phyloP scores from a whole-genome alignment of 345 rosid species.

The Arabidopsis thaliana region DNA sequence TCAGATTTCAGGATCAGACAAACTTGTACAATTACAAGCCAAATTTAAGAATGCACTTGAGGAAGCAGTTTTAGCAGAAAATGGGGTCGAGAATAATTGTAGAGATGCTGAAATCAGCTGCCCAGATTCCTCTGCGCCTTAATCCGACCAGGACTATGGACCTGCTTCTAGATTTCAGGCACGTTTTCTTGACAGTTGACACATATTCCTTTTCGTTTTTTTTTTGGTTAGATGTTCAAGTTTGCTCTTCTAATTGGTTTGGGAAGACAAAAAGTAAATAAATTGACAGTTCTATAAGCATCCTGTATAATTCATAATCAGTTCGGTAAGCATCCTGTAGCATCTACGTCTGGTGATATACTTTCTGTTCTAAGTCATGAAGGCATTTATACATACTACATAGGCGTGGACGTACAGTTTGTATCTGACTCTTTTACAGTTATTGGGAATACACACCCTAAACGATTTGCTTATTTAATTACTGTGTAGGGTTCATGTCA shows the following conservation, averaged over 20 bases:
- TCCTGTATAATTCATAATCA: conserved; percentile 6
- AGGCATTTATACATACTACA: no score
- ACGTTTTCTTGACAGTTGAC: conserved; percentile 39
- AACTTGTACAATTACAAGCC: conserved; percentile 76
- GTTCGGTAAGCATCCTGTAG: no score
- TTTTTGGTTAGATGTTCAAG: conserved; percentile 10
- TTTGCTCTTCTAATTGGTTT: conserved; percentile 8
- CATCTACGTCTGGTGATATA: no score
- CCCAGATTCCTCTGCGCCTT: conserved; percentile 51
- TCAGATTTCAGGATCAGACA: conserved; percentile 82
- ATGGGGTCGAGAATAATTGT: conserved; percentile 52
- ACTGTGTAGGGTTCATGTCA: conserved; percentile 54
- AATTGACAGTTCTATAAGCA: conserved; percentile 10
- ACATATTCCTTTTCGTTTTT: not conserved
- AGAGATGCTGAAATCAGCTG: conserved; percentile 46
- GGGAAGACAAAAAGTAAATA: conserved; percentile 1
- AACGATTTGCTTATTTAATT: conserved; percentile 31
- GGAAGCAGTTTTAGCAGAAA: conserved; percentile 85
- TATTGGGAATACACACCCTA: not conserved
- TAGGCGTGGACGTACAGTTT: not conserved
- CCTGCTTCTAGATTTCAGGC: conserved; percentile 53
- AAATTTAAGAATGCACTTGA: conserved; percentile 76
- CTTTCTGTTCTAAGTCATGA: no score
- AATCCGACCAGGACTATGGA: conserved; percentile 55
- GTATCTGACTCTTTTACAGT: no score